Percentiles rank a stretch among this genome's conserved stretches.
Evolutionary conservation across 306 rosid genomes (phyloP).

Genomic region (Lupinus albus): DNA sequence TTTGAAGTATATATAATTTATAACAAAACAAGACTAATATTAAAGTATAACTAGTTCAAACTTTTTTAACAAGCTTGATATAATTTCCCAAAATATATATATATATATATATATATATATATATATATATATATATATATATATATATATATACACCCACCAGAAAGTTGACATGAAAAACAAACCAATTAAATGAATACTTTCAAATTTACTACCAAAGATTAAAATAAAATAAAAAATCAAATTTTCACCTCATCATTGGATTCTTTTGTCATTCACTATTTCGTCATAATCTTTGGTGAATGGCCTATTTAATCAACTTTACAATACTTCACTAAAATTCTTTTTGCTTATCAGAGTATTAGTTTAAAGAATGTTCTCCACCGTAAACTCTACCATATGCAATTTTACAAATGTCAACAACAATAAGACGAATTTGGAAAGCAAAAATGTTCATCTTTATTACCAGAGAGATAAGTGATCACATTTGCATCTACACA

Average conservation of each 20-base stretch:
- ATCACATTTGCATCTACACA: too few species aligned
- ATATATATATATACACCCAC: too few species aligned
- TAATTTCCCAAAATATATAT: too few species aligned
- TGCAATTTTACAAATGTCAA: slow-evolving; percentile 47
- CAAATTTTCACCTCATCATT: slow-evolving; percentile 34
- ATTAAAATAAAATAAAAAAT: slow-evolving; percentile 7
- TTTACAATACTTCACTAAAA: slow-evolving; percentile 27
- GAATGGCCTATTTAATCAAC: slow-evolving; percentile 6
- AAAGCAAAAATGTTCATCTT: too few species aligned
- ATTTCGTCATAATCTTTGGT: slow-evolving; percentile 20
- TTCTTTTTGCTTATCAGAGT: slow-evolving; percentile 3
- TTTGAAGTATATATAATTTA: too few species aligned
- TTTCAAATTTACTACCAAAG: slow-evolving; percentile 13
- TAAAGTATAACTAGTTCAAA: too few species aligned
- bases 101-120: too few species aligned
- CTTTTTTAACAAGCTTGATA: too few species aligned
- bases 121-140: too few species aligned
- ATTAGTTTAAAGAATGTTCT: slow-evolving; percentile 56
- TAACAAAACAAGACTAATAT: too few species aligned
- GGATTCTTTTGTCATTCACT: slow-evolving; percentile 47
- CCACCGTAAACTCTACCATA: slow-evolving; percentile 50
- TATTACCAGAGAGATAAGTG: too few species aligned
- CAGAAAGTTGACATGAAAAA: not conserved
- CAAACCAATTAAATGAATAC: not conserved
- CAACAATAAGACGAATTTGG: slow-evolving; percentile 42